phyloP scores from a whole-genome alignment of 257 asterid species.

The Solanum sitiens region DNA sequence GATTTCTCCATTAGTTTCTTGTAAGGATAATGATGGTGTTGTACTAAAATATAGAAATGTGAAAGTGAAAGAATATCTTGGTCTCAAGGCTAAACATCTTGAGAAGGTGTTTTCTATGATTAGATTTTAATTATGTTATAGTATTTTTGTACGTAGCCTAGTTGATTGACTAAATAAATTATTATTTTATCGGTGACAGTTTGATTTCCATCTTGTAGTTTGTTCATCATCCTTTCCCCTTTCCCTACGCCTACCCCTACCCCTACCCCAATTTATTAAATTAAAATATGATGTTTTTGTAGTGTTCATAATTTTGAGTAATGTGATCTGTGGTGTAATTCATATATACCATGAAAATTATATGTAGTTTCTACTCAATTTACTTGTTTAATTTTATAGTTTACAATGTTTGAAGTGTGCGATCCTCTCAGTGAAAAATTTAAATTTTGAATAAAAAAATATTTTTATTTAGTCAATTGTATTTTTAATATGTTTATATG shows the following conservation, averaged over 20 bases:
- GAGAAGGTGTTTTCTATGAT: conserved; percentile 39
- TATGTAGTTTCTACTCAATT: neutral
- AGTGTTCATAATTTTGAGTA: neutral
- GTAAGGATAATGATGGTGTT: neutral
- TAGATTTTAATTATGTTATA: neutral
- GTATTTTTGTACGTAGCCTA: neutral
- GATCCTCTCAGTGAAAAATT: neutral
- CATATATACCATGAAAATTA: neutral
- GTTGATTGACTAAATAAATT: neutral
- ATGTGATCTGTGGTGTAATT: neutral
- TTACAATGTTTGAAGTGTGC: neutral
- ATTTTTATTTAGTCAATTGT: neutral
- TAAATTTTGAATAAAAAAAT: neutral
- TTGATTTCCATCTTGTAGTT: too few relatives aligned
- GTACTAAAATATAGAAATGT: conserved; percentile 30
- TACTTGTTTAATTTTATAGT: neutral
- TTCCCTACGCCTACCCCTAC: neutral
- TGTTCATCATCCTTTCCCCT: neutral
- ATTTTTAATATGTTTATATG: too few relatives aligned
- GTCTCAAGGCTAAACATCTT: conserved; percentile 46
- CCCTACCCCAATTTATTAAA: neutral
- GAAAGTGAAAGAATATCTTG: conserved; percentile 43
- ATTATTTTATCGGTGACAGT: neutral
- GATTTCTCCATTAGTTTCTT: conserved; percentile 26
- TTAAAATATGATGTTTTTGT: neutral